Conservation (phyloP, 2,329 filamentous ascomycete species). For the Coniochaeta ligniaria region DNA sequence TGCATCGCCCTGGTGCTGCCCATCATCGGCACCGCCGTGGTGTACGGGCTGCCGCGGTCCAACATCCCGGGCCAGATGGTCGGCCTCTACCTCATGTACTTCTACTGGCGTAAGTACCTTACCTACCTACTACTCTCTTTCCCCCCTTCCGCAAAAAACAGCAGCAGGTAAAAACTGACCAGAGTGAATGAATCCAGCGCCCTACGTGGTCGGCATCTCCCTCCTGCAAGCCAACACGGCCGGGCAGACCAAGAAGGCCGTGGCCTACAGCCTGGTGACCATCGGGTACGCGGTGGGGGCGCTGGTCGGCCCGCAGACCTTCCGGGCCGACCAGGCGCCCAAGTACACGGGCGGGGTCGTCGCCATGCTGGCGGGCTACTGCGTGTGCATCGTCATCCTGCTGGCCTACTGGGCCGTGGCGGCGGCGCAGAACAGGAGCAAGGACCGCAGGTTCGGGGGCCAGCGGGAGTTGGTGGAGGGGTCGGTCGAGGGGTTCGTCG, state of each 20-base stretch:
- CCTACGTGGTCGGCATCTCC: constrained; percentile 13
- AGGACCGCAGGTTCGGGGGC: too few species aligned
- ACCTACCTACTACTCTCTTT: too few species aligned
- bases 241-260: constrained; percentile 12
- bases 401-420: constrained; percentile 4
- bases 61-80: constrained; percentile 15
- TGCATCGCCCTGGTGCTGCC: constrained; percentile 22
- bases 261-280: constrained; percentile 11
- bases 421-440: too few species aligned
- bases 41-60: constrained; percentile 18
- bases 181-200: too few species aligned
- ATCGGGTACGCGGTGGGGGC: constrained; percentile 32
- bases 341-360: constrained; percentile 18
- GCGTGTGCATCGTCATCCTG: constrained; percentile 5
- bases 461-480: constrained; percentile 2
- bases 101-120: too few species aligned
- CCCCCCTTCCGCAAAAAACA: too few species aligned
- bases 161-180: too few species aligned
- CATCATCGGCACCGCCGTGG: constrained; percentile 25
- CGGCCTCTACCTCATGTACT: too few species aligned
- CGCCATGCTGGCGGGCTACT: constrained; percentile 7
- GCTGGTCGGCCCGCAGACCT: constrained; percentile 32
- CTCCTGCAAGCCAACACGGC: constrained; percentile 12
- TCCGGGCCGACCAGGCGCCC: constrained; percentile 28
- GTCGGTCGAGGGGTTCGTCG: constrained; percentile 5